Conservation (phyloP, 331 rosid species). For the Quercus lobata region DNA sequence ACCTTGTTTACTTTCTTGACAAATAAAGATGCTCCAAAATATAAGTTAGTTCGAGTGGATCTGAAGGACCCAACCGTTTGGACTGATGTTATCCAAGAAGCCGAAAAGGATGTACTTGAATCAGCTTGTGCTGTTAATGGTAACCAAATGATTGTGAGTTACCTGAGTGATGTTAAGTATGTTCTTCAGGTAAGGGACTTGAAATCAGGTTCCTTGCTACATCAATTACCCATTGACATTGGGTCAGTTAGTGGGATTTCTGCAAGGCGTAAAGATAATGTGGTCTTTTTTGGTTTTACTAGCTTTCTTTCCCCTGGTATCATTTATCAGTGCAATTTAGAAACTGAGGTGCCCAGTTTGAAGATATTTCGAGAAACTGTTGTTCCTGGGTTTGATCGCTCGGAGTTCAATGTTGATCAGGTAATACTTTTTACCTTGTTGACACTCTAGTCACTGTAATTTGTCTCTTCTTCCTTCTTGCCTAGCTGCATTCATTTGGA, state of each 20-base stretch:
- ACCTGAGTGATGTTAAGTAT: slow-evolving; percentile 90
- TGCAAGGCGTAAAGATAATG: slow-evolving; percentile 68
- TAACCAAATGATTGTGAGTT: slow-evolving; percentile 71
- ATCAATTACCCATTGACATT: slow-evolving; percentile 82
- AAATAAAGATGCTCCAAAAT: slow-evolving; percentile 95
- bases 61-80: slow-evolving; percentile 67
- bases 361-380: slow-evolving; percentile 80
- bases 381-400: slow-evolving; percentile 86
- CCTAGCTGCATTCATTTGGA: background rate
- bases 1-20: slow-evolving; percentile 75
- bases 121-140: slow-evolving; percentile 82
- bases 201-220: slow-evolving; percentile 67
- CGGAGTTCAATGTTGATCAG: slow-evolving; percentile 74
- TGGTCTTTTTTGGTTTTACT: slow-evolving; percentile 63
- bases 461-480: background rate
- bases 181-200: slow-evolving; percentile 80
- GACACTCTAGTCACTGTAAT: background rate
- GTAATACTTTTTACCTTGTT: slow-evolving; percentile 26
- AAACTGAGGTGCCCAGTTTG: slow-evolving; percentile 50
- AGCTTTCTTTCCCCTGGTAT: slow-evolving; percentile 83
- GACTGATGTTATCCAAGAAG: slow-evolving; percentile 71
- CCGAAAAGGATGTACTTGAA: slow-evolving; percentile 83
- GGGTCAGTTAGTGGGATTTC: slow-evolving; percentile 75
- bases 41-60: slow-evolving; percentile 81
- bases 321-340: slow-evolving; percentile 73